Evolutionary conservation across 225 moss, liverwort and hornwort genomes (phyloP).

Genomic region (Polytrichum commune): DNA sequence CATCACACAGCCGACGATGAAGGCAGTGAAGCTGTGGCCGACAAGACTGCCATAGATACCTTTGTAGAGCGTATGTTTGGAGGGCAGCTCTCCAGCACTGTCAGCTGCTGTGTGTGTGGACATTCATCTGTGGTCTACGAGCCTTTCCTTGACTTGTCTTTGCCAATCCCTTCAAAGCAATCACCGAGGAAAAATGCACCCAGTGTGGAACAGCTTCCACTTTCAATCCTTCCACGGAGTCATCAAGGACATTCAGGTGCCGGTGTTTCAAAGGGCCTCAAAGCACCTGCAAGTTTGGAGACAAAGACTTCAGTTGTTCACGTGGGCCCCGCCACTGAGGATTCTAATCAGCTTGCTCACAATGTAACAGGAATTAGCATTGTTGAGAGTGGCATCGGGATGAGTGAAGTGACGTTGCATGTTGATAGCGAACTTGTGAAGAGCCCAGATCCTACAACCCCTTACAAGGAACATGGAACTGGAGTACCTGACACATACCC

Average conservation of each 20-base stretch:
- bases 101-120: slow-evolving; percentile 75
- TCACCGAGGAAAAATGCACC: slow-evolving; percentile 22
- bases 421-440: background rate
- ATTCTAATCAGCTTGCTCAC: background rate
- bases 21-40: slow-evolving; percentile 6
- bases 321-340: background rate
- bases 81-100: slow-evolving; percentile 78
- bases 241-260: slow-evolving; percentile 24
- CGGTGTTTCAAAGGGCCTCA: slow-evolving; percentile 23
- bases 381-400: too few species aligned
- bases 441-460: background rate
- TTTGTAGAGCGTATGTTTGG: slow-evolving; percentile 79
- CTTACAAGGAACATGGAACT: slow-evolving; percentile 1
- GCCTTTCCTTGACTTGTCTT: slow-evolving; percentile 73
- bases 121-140: slow-evolving; percentile 80
- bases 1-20: background rate
- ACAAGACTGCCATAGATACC: slow-evolving; percentile 34
- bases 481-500: slow-evolving; percentile 3
- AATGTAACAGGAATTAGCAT: background rate
- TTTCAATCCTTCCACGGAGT: slow-evolving; percentile 24
- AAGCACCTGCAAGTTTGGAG: slow-evolving; percentile 10
- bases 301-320: slow-evolving; percentile 14
- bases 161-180: slow-evolving; percentile 72
- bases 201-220: slow-evolving; percentile 31
- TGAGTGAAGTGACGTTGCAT: too few species aligned